phyloP scores from a whole-genome alignment of 2,329 filamentous ascomycete genomes.

The Aspergillus transmontanensis region DNA sequence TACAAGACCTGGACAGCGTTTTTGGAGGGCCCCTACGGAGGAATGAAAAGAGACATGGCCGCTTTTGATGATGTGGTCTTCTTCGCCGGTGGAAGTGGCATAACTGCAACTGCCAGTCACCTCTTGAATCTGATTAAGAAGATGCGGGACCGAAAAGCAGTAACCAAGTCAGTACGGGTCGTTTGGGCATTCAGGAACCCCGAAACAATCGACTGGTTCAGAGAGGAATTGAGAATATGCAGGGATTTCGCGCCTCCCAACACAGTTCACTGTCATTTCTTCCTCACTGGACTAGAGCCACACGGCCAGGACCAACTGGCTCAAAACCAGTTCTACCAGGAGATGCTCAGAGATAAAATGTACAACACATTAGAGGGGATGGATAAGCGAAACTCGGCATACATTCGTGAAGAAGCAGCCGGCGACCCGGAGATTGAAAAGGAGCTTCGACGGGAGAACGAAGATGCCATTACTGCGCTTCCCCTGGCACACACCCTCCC shows the following conservation, averaged over 20 bases:
- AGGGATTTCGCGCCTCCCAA: conserved; percentile 85
- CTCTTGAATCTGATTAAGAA: conserved; percentile 92
- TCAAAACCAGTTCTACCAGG: conserved; percentile 63
- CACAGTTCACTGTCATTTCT: conserved; percentile 91
- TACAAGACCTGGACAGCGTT: conserved; percentile 92
- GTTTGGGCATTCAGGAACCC: conserved; percentile 92
- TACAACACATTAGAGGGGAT: conserved; percentile 87
- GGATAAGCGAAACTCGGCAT: conserved; percentile 80
- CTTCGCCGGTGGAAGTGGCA: conserved; percentile 90
- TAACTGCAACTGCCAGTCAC: conserved; percentile 90
- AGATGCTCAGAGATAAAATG: conserved; percentile 79
- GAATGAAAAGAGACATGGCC: conserved; percentile 85
- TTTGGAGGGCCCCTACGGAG: conserved; percentile 91
- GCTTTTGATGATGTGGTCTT: conserved; percentile 93
- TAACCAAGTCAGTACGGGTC: conserved; percentile 85
- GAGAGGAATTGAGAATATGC: conserved; percentile 89
- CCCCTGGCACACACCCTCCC: conserved; percentile 55
- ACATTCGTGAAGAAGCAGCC: conserved; percentile 79
- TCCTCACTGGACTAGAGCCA: conserved; percentile 77
- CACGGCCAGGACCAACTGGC: conserved; percentile 44
- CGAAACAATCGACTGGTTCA: conserved; percentile 97
- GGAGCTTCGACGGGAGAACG: conserved; percentile 77
- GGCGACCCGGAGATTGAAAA: conserved; percentile 78
- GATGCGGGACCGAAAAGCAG: conserved; percentile 91
- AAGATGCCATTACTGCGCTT: conserved; percentile 81